Percentiles rank a stretch among this genome's conserved stretches.
These are phyloP conservation scores for Fusarium scirpi DNA, from an alignment of 2,329 filamentous ascomycete species.

Conservation along the genomic window DNA sequence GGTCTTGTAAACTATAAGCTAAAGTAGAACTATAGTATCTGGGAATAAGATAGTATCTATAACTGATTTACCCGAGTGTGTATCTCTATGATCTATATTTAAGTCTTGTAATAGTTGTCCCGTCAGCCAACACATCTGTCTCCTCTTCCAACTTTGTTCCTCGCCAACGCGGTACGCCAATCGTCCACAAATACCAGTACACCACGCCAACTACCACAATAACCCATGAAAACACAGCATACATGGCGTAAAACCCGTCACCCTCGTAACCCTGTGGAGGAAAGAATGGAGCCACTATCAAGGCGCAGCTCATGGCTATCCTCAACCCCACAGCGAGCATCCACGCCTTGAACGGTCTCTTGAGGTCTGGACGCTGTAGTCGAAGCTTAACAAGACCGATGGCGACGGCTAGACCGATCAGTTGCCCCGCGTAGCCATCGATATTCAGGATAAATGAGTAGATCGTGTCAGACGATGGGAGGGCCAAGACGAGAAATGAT, in stretches of 20 bases:
- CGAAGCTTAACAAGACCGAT: conserved; percentile 72
- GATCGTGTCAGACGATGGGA: conserved; percentile 73
- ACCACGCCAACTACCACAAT: conserved; percentile 66
- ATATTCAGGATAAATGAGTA: conserved; percentile 81
- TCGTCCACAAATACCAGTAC: conserved; percentile 78
- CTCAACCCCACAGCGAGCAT: conserved; percentile 68
- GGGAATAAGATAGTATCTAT: too few species aligned
- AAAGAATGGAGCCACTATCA: conserved; percentile 73
- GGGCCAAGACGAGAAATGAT: conserved; percentile 72
- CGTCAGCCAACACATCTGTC: conserved; percentile 70
- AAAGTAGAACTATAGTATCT: too few species aligned
- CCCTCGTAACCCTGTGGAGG: conserved; percentile 63
- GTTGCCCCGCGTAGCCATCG: conserved; percentile 74
- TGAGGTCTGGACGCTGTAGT: conserved; percentile 67
- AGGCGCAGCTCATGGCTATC: conserved; percentile 63
- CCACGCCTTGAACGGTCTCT: conserved; percentile 75
- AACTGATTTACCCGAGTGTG: not conserved
- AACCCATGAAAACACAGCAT: conserved; percentile 64
- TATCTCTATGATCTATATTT: conserved; percentile 4
- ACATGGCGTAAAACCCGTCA: conserved; percentile 65
- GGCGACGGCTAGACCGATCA: conserved; percentile 69
- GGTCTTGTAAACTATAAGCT: too few species aligned
- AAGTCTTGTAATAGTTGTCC: conserved; percentile 69
- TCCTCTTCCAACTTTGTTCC: conserved; percentile 73
- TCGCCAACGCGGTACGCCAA: conserved; percentile 66